Base-by-base conservation (phyloP, 805 yeast genomes). In the Metschnikowia cerradonensis region DNA sequence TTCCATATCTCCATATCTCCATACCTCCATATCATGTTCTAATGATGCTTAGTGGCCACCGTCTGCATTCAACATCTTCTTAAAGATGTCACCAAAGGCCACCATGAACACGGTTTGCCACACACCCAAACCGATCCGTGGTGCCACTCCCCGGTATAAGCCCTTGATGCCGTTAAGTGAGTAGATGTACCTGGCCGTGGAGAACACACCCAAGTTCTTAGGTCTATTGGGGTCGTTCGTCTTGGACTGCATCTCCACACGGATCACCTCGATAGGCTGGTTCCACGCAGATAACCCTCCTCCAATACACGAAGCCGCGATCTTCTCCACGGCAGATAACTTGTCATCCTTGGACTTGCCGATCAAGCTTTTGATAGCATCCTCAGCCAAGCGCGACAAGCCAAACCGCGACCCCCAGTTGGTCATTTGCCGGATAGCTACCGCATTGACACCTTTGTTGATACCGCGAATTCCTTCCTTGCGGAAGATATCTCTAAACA, bases 101-200 rank as follows among this genome's bases (percentile, higher is more conserved):
- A 92, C 98, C 98, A 92, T 92, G 70, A 96, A 92, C 42, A 92
- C 90, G 2, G 98, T 92, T 77, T 94, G 99, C 97, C 98, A 94
- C 56, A 92, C 86, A 63, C 98, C 96, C 58, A 94, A 80, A 50
- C 96, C 97, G 60, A 94, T 82, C 79, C 99, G 87, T 60, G 99
- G 98, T 14, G 98, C 83, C 41, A 91, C 97, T 66, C 99, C 99
- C 70, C 96, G 81, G 68, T 91, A 94, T 55, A 94, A 80, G 52
- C 99, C 99, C 71, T 82, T 83, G 52, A 91, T 53, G 60, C 99
- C 99, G 66, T 85, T 88, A 60, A 83, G 81, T 45, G 77, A 61
- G 72, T 90, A 90, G 60, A 94, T 89, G 72, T 92, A 94, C 63
- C 79, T 84, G 63, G 88, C 80, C 33, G 98, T 86, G 47, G 83